Evolutionary conservation across 2,329 filamentous ascomycete genomes (phyloP).

Genomic region (Fusarium sp.): DNA sequence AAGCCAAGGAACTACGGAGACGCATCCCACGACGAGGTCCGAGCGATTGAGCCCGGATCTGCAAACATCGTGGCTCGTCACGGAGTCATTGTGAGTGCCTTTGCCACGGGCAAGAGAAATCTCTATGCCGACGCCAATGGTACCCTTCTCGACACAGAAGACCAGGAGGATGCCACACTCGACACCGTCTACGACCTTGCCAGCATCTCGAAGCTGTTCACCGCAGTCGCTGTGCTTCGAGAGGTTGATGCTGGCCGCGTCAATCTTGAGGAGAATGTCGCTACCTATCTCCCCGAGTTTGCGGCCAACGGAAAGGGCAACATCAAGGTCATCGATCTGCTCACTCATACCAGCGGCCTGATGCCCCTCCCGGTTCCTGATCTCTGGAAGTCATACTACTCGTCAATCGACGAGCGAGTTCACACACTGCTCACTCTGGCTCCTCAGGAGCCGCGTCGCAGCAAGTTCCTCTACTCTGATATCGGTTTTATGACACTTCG

Average conservation of each 20-base stretch:
- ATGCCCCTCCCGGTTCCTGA: not conserved
- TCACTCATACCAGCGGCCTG: not conserved
- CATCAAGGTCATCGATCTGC: not conserved
- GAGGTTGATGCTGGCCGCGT: slow-evolving; percentile 40
- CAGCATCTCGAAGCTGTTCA: slow-evolving; percentile 53
- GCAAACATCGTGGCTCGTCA: not conserved
- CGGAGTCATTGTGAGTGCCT: slow-evolving; percentile 39
- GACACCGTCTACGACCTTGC: slow-evolving; percentile 55
- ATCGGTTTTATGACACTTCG: slow-evolving; percentile 46
- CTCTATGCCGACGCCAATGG: slow-evolving; percentile 42
- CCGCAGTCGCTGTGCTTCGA: slow-evolving; percentile 48
- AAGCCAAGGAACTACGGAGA: slow-evolving; percentile 13
- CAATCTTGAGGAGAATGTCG: not conserved
- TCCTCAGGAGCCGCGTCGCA: slow-evolving; percentile 1
- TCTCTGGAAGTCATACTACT: not conserved
- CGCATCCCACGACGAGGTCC: slow-evolving; percentile 11
- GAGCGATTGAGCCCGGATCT: slow-evolving; percentile 44
- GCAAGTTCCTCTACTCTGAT: slow-evolving; percentile 45
- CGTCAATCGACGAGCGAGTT: slow-evolving; percentile 8
- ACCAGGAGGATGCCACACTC: slow-evolving; percentile 45
- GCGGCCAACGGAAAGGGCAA: not conserved
- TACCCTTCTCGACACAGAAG: slow-evolving; percentile 36
- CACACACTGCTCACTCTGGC: not conserved
- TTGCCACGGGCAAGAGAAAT: slow-evolving; percentile 39
- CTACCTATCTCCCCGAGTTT: not conserved